phyloP scores from a whole-genome alignment of 768 basidiomycete species.

The Tylopilus intermedius region DNA sequence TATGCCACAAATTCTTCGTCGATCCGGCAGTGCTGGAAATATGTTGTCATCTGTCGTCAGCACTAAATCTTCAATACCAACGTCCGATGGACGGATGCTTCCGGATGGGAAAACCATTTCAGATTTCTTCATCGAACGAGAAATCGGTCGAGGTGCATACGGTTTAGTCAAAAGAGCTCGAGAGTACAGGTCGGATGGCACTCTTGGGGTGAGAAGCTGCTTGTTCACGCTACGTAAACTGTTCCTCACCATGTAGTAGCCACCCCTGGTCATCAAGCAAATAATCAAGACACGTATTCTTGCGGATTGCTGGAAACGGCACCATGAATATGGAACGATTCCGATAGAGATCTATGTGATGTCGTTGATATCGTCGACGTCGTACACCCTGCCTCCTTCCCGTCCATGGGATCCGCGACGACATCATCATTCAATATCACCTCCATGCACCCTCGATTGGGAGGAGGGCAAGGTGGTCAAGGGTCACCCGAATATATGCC shows the following conservation, averaged over 20 bases:
- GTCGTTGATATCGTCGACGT: conserved; percentile 80
- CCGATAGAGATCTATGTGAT: conserved; percentile 97
- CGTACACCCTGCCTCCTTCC: conserved; percentile 70
- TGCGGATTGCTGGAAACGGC: conserved; percentile 99
- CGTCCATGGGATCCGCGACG: conserved; percentile 84
- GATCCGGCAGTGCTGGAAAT: conserved; percentile 60
- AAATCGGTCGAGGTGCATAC: conserved; percentile 92
- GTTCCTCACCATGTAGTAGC: conserved; percentile 39
- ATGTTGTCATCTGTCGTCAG: conserved; percentile 55
- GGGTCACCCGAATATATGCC: conserved; percentile 94
- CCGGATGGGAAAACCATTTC: conserved; percentile 69
- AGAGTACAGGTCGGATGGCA: conserved; percentile 69
- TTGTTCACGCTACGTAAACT: conserved; percentile 1
- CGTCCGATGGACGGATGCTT: conserved; percentile 26
- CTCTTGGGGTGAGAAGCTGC: conserved; percentile 67
- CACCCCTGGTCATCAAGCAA: conserved; percentile 92
- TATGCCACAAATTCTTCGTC: conserved; percentile 58
- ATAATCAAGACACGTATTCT: conserved; percentile 98
- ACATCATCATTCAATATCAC: conserved; percentile 17
- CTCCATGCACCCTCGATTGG: conserved; percentile 40
- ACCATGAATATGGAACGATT: conserved; percentile 90
- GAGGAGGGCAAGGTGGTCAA: conserved; percentile 65
- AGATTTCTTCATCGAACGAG: conserved; percentile 79
- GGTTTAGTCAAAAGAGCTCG: conserved; percentile 89
- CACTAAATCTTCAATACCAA: conserved; percentile 61